A percentile compares a stretch with the other conserved stretches of the same genome.
Conservation (phyloP, 2,329 filamentous ascomycete genomes). For the Neophaeococcomyces mojaviensis region DNA sequence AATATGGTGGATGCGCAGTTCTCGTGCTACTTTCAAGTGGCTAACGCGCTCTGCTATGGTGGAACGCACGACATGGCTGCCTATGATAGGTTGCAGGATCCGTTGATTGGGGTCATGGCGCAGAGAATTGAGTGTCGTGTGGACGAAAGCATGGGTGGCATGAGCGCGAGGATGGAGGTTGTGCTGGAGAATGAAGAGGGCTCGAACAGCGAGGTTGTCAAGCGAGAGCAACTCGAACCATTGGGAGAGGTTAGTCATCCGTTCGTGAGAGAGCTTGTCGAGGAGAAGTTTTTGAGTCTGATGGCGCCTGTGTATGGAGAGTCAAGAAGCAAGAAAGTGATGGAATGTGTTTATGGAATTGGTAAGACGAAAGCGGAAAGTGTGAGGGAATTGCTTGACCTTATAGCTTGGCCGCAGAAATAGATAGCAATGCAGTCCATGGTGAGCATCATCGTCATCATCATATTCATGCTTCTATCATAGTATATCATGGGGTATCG, state of each 20-base stretch:
- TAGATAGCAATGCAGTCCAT: neutral
- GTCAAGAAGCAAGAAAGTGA: slow-evolving; percentile 8
- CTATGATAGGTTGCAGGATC: slow-evolving; percentile 12
- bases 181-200: slow-evolving; percentile 17
- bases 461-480: too few relatives aligned
- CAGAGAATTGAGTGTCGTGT: slow-evolving; percentile 18
- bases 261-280: slow-evolving; percentile 18
- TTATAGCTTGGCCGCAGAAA: slow-evolving; percentile 8
- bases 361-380: slow-evolving; percentile 8
- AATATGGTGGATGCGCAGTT: slow-evolving; percentile 31
- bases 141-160: slow-evolving; percentile 10
- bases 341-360: slow-evolving; percentile 22
- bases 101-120: slow-evolving; percentile 11
- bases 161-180: slow-evolving; percentile 5
- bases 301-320: slow-evolving; percentile 13
- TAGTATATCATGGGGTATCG: too few relatives aligned
- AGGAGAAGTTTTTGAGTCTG: slow-evolving; percentile 19
- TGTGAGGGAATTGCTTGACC: slow-evolving; percentile 12
- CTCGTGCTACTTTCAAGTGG: slow-evolving; percentile 29
- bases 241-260: slow-evolving; percentile 20
- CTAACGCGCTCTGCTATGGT: slow-evolving; percentile 11
- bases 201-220: slow-evolving; percentile 8
- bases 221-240: slow-evolving; percentile 14
- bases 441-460: too few relatives aligned
- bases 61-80: slow-evolving; percentile 9